Evolutionary conservation across 2,329 filamentous ascomycete genomes (phyloP).

Genomic region (Cladosporium sp.): DNA sequence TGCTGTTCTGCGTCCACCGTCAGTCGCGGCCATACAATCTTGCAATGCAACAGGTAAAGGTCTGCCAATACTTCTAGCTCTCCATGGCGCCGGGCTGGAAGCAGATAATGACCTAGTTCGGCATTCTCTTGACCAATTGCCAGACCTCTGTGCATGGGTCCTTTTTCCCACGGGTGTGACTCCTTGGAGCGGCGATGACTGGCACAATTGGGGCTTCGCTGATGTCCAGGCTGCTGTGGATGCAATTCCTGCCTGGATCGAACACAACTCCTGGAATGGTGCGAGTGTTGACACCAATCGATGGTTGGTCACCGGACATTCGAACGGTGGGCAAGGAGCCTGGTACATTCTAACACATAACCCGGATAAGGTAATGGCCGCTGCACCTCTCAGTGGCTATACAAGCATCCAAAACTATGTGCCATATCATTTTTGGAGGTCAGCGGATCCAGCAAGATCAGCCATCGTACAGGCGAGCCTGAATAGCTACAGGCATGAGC

Average conservation of each 20-base stretch:
- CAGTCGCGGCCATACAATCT: slow-evolving; percentile 32
- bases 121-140: slow-evolving; percentile 45
- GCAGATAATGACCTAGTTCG: slow-evolving; percentile 45
- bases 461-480: slow-evolving; percentile 46
- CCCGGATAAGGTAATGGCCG: slow-evolving; percentile 53
- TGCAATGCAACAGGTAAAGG: slow-evolving; percentile 20
- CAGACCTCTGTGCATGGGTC: slow-evolving; percentile 52
- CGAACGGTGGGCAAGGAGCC: slow-evolving; percentile 56
- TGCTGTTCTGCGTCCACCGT: slow-evolving; percentile 52
- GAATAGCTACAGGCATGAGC: slow-evolving; percentile 51
- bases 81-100: slow-evolving; percentile 56
- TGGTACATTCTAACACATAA: slow-evolving; percentile 54
- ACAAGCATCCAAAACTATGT: slow-evolving; percentile 57
- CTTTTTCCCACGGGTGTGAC: slow-evolving; percentile 54
- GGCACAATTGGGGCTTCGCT: slow-evolving; percentile 55
- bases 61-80: slow-evolving; percentile 46
- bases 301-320: slow-evolving; percentile 54
- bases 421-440: slow-evolving; percentile 52
- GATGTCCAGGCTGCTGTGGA: slow-evolving; percentile 51
- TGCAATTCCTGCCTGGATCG: slow-evolving; percentile 49
- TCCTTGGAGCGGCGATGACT: slow-evolving; percentile 57
- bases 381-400: slow-evolving; percentile 55
- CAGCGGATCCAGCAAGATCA: slow-evolving; percentile 47
- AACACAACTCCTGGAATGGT: slow-evolving; percentile 44
- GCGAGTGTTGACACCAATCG: slow-evolving; percentile 40